These are phyloP conservation scores for Stylosanthes scabra DNA, from an alignment of 331 rosid genomes.

Conservation along the genomic window DNA sequence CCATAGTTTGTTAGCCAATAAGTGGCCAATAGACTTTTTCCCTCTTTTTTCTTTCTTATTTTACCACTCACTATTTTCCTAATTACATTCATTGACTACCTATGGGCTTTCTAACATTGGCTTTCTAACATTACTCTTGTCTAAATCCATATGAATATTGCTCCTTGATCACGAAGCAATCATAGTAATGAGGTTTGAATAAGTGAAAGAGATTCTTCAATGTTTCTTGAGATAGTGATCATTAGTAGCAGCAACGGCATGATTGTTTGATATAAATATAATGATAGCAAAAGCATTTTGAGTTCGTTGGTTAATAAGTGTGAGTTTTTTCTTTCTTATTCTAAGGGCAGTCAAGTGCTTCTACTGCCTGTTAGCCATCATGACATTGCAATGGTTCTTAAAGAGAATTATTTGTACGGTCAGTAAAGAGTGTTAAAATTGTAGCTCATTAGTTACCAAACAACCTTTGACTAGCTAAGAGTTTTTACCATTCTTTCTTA, in stretches of 20 bases:
- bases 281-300: constrained; percentile 29
- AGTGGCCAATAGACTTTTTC: too few relatives aligned
- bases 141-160: not conserved
- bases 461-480: constrained; percentile 55
- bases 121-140: too few relatives aligned
- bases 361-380: constrained; percentile 65
- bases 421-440: constrained; percentile 68
- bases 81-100: too few relatives aligned
- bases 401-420: constrained; percentile 74
- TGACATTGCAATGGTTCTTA: constrained; percentile 80
- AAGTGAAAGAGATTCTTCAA: constrained; percentile 58
- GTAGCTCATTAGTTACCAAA: constrained; percentile 80
- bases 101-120: too few relatives aligned
- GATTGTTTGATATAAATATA: constrained; percentile 19
- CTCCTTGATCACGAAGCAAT: constrained; percentile 38
- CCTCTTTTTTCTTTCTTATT: too few relatives aligned
- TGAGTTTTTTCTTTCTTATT: constrained; percentile 41
- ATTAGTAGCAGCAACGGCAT: constrained; percentile 28
- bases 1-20: too few relatives aligned
- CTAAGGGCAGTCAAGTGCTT: constrained; percentile 45
- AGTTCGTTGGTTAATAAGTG: constrained; percentile 17
- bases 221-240: constrained; percentile 58
- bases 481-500: constrained; percentile 66
- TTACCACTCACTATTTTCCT: too few relatives aligned
- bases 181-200: constrained; percentile 50